These are phyloP conservation scores for Pinus taeda DNA, from an alignment of 75 land plant species.

Conservation along the genomic window DNA sequence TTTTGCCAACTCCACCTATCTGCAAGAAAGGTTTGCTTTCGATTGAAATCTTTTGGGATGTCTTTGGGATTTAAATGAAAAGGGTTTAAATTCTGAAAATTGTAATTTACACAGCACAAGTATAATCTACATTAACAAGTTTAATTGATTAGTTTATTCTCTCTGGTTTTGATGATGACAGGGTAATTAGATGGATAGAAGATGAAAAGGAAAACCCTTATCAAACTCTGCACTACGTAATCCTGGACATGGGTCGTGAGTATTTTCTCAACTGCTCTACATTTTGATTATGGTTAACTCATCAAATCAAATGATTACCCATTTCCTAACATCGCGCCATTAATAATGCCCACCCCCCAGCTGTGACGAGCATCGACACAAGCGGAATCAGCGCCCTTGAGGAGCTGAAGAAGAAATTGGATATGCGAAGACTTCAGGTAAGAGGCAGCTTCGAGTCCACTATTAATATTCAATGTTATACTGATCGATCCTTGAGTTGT, in stretches of 20 bases:
- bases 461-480: too few relatives aligned
- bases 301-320: background rate
- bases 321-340: background rate
- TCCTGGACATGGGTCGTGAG: too few relatives aligned
- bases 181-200: background rate
- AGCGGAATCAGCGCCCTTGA: conserved; percentile 67
- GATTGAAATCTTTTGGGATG: background rate
- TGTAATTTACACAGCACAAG: too few relatives aligned
- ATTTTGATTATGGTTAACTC: too few relatives aligned
- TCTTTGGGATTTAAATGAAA: background rate
- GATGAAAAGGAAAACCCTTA: too few relatives aligned
- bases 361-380: conserved; percentile 77
- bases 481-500: too few relatives aligned
- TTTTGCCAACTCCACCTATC: conserved; percentile 80
- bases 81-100: too few relatives aligned
- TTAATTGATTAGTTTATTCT: too few relatives aligned
- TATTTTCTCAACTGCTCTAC: too few relatives aligned
- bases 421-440: conserved; percentile 43
- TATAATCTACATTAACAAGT: too few relatives aligned
- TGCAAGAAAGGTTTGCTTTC: conserved; percentile 64
- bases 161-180: background rate
- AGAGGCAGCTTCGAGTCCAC: too few relatives aligned
- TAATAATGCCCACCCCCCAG: conserved; percentile 24
- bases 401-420: conserved; percentile 48
- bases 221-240: too few relatives aligned